A percentile compares a stretch with the other conserved stretches of the same genome.
phyloP scores from a whole-genome alignment of 345 rosid genomes.

The Pistacia vera region DNA sequence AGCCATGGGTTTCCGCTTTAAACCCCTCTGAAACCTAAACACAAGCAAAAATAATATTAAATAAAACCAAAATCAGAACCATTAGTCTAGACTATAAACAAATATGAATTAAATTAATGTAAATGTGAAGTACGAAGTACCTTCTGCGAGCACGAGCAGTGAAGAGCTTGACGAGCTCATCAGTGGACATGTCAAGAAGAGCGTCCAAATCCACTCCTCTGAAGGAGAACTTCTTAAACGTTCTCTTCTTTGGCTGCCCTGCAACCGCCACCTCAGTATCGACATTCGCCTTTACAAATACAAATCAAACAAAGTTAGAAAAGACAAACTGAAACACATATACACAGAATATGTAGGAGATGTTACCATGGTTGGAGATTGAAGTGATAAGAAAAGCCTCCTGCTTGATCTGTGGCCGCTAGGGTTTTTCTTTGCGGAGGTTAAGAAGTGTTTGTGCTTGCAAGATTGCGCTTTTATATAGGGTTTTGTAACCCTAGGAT shows the following conservation, averaged over 20 bases:
- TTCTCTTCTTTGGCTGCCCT: slow-evolving; percentile 55
- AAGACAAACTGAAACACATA: neutral
- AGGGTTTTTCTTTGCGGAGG: slow-evolving; percentile 20
- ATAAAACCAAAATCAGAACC: neutral
- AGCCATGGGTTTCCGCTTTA: slow-evolving; percentile 89
- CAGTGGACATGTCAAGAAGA: slow-evolving; percentile 90
- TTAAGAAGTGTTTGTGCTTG: too few species aligned
- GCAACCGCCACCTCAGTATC: slow-evolving; percentile 47
- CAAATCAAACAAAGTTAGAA: too few species aligned
- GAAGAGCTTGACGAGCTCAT: slow-evolving; percentile 94
- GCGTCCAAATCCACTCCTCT: slow-evolving; percentile 54
- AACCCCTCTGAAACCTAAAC: slow-evolving; percentile 86
- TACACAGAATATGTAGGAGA: neutral
- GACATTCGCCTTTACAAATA: slow-evolving; percentile 39
- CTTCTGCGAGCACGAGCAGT: slow-evolving; percentile 94
- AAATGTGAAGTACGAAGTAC: slow-evolving; percentile 20
- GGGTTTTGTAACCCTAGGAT: slow-evolving; percentile 19
- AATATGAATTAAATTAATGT: neutral
- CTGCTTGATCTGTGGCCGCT: slow-evolving; percentile 30
- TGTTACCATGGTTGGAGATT: slow-evolving; percentile 35
- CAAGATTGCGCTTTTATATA: neutral
- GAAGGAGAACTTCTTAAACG: slow-evolving; percentile 62
- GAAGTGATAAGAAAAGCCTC: neutral
- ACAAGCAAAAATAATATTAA: neutral
- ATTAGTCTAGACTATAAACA: neutral